These are phyloP conservation scores for Adenanthera pavonina DNA, from an alignment of 306 rosid species.

Conservation along the genomic window DNA sequence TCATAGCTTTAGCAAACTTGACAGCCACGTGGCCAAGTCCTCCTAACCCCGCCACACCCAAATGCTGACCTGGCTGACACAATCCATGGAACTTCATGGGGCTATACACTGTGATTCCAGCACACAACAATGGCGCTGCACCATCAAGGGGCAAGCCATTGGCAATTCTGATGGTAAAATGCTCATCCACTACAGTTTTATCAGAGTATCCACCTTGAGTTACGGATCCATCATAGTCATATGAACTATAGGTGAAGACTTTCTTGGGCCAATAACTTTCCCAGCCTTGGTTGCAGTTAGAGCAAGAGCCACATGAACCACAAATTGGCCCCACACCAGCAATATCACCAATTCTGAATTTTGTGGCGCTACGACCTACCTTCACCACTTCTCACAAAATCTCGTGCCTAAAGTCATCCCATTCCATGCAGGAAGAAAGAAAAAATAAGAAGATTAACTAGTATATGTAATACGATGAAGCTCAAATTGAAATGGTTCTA, in stretches of 20 bases:
- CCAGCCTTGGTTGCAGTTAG: slow-evolving; percentile 6
- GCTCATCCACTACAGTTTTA: slow-evolving; percentile 36
- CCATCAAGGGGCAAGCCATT: slow-evolving; percentile 31
- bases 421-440: too few species aligned
- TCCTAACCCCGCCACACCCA: slow-evolving; percentile 48
- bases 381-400: slow-evolving; percentile 37
- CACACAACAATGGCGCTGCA: slow-evolving; percentile 43
- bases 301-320: slow-evolving; percentile 37
- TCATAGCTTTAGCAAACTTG: slow-evolving; percentile 51
- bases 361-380: slow-evolving; percentile 38
- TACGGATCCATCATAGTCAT: slow-evolving; percentile 35
- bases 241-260: slow-evolving; percentile 19
- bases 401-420: slow-evolving; percentile 42
- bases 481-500: not conserved
- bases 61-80: slow-evolving; percentile 40
- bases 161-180: slow-evolving; percentile 27
- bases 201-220: slow-evolving; percentile 43
- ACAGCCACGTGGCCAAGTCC: slow-evolving; percentile 52
- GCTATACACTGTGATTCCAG: slow-evolving; percentile 41
- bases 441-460: not conserved
- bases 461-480: not conserved
- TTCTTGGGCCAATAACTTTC: slow-evolving; percentile 34
- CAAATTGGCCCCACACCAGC: slow-evolving; percentile 43
- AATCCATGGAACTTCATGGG: slow-evolving; percentile 40
- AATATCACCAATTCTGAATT: slow-evolving; percentile 41